Conservation (phyloP, 495 filamentous ascomycete species). For the Tuber microsphaerosporum region DNA sequence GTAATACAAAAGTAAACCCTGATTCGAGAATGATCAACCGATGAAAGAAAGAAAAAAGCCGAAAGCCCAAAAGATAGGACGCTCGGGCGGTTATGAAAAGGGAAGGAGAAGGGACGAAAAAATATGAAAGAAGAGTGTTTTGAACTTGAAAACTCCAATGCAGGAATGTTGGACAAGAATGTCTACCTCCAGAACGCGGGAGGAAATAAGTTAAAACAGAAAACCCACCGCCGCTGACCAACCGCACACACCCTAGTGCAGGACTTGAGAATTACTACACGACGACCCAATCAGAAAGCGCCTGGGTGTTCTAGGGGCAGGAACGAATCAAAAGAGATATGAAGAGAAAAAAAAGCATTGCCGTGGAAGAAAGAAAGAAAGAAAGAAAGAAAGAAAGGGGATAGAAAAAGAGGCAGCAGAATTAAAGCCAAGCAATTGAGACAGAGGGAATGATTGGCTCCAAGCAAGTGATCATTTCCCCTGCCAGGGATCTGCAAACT, state of each 20-base stretch:
- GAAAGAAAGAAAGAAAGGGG: not conserved
- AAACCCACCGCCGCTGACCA: not conserved
- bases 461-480: not conserved
- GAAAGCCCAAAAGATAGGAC: not conserved
- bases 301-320: not conserved
- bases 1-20: not conserved
- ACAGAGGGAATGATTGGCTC: not conserved
- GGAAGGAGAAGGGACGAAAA: not conserved
- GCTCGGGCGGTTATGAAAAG: not conserved
- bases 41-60: not conserved
- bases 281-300: not conserved
- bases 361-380: not conserved
- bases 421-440: not conserved
- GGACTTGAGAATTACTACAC: not conserved
- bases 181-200: not conserved
- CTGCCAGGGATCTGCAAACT: slow-evolving; percentile 16
- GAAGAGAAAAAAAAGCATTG: not conserved
- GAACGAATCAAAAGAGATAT: not conserved
- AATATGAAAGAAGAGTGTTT: not conserved
- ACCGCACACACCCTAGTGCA: not conserved
- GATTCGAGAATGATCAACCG: not conserved
- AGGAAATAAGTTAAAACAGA: not conserved
- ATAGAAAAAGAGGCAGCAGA: not conserved
- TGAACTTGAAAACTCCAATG: not conserved
- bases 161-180: not conserved